A percentile compares a stretch with the other conserved stretches of the same genome.
These are phyloP conservation scores for Blastosporella zonata DNA, from an alignment of 1,284 basidiomycete species.

Conservation along the genomic window DNA sequence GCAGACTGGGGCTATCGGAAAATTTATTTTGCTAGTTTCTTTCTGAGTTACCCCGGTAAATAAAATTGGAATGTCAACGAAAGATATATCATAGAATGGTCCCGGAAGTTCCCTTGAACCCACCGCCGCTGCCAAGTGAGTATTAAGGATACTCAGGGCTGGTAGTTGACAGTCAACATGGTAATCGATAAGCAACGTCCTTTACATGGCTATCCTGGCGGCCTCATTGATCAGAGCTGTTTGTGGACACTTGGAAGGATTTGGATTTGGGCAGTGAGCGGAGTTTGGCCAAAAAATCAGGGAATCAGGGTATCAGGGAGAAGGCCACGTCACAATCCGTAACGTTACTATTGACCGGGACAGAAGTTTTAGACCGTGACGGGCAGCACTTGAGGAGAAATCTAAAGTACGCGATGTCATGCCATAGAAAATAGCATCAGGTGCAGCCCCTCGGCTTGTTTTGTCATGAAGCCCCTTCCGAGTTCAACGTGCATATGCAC, in stretches of 20 bases:
- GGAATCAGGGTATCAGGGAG: background rate
- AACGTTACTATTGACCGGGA: background rate
- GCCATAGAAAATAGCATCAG: constrained; percentile 7
- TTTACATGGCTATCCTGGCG: background rate
- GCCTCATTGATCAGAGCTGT: background rate
- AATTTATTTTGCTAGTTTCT: background rate
- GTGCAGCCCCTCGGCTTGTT: constrained; percentile 7
- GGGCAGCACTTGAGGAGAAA: background rate
- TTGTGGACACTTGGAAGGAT: no score
- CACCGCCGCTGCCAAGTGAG: background rate
- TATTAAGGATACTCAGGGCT: constrained; percentile 3
- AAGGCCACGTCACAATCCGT: background rate
- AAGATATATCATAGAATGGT: background rate
- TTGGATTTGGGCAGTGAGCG: no score
- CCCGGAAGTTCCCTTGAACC: background rate
- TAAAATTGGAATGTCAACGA: background rate
- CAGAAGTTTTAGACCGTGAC: background rate
- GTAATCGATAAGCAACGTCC: background rate
- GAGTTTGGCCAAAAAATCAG: background rate
- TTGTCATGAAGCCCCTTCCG: constrained; percentile 1
- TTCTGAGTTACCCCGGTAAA: background rate
- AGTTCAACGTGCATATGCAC: background rate
- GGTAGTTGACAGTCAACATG: background rate
- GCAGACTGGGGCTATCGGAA: constrained; percentile 12
- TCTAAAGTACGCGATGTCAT: background rate